Evolutionary conservation across 1,284 basidiomycete genomes (phyloP).

Genomic region (Cutaneotrichosporon dermatis): DNA sequence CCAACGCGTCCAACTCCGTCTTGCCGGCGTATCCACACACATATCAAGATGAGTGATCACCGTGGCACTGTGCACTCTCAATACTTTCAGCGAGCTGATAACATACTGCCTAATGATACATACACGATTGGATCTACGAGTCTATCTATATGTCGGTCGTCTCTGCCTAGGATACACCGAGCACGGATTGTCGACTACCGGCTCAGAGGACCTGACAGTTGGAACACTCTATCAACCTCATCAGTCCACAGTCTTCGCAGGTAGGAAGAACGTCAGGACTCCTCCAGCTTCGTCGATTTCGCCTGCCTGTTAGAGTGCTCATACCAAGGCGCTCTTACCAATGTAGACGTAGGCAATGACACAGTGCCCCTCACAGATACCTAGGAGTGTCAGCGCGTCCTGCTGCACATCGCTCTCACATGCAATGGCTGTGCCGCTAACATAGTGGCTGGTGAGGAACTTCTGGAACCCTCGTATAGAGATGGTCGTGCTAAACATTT

Average conservation of each 20-base stretch:
- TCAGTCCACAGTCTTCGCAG: slow-evolving; percentile 44
- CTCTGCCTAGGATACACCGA: background rate
- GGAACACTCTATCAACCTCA: no score
- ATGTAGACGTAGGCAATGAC: slow-evolving; percentile 87
- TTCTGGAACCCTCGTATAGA: slow-evolving; percentile 72
- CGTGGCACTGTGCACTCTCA: no score
- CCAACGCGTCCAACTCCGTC: no score
- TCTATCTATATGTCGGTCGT: no score
- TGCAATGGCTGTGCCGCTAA: slow-evolving; percentile 81
- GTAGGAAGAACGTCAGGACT: slow-evolving; percentile 84
- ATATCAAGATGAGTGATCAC: no score
- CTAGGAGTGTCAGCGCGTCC: slow-evolving; percentile 48
- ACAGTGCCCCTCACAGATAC: slow-evolving; percentile 77
- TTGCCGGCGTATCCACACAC: no score
- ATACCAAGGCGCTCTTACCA: slow-evolving; percentile 42
- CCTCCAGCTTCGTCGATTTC: slow-evolving; percentile 74
- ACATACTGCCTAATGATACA: no score
- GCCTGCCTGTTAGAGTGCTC: slow-evolving; percentile 41
- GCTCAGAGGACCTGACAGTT: no score
- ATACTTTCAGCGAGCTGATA: no score
- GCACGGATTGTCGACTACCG: background rate
- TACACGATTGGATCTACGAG: no score
- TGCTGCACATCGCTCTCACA: slow-evolving; percentile 54
- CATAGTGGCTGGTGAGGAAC: slow-evolving; percentile 74
- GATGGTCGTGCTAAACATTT: slow-evolving; percentile 64